A percentile compares a stretch with the other conserved stretches of the same genome.
phyloP scores from a whole-genome alignment of 2,329 filamentous ascomycete species.

The Colletotrichum orbiculare region DNA sequence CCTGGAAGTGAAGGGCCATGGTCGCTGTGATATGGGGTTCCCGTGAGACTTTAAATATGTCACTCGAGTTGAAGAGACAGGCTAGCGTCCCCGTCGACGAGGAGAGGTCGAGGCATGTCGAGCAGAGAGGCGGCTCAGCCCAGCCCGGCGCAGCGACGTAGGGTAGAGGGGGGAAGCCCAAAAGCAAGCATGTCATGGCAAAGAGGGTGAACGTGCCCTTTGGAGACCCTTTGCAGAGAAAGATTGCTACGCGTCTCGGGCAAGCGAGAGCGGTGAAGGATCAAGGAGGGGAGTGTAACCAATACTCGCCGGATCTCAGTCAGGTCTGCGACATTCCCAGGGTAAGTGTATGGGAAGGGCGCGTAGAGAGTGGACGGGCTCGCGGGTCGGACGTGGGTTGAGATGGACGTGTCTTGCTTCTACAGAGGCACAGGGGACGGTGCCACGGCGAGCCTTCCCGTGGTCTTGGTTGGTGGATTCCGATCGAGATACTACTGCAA shows the following conservation, averaged over 20 bases:
- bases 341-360: constrained; percentile 32
- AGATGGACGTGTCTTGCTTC: constrained; percentile 35
- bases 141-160: neutral
- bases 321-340: constrained; percentile 38
- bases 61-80: constrained; percentile 17
- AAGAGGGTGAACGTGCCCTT: constrained; percentile 1
- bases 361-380: constrained; percentile 30
- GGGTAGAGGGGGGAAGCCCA: constrained; percentile 7
- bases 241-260: constrained; percentile 17
- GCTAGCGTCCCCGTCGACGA: neutral
- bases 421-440: constrained; percentile 32
- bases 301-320: constrained; percentile 39
- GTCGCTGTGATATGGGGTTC: neutral
- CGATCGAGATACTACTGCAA: constrained; percentile 38
- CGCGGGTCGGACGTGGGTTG: constrained; percentile 16
- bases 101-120: constrained; percentile 10
- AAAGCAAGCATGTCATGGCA: constrained; percentile 32
- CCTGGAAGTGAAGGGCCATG: constrained; percentile 17
- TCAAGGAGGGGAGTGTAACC: constrained; percentile 37
- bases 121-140: neutral
- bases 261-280: constrained; percentile 38
- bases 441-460: constrained; percentile 34
- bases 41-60: constrained; percentile 27
- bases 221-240: constrained; percentile 1
- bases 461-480: constrained; percentile 38